Evolutionary conservation across 108 stramenopile species (phyloP).

Genomic region (Conticribra guillardii): DNA sequence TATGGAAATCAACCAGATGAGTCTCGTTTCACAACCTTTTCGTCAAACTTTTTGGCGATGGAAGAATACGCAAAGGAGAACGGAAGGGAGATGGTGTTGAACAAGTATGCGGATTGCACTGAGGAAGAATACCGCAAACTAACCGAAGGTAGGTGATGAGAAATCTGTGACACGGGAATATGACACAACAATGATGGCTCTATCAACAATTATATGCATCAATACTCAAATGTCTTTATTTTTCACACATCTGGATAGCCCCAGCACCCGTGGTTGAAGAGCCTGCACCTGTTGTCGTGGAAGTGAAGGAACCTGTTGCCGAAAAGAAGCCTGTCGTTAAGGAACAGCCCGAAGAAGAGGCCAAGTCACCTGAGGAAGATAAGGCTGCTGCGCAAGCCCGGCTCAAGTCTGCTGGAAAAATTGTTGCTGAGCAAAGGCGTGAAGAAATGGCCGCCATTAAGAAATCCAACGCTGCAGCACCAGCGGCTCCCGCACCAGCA

Average conservation of each 20-base stretch:
- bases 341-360: slow-evolving; percentile 17
- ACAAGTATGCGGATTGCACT: slow-evolving; percentile 69
- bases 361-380: slow-evolving; percentile 15
- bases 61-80: slow-evolving; percentile 80
- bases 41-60: slow-evolving; percentile 83
- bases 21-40: slow-evolving; percentile 73
- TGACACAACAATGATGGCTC: neutral
- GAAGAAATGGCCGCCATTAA: too few species aligned
- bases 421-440: too few species aligned
- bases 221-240: slow-evolving; percentile 1
- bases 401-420: too few species aligned
- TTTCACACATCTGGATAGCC: too few species aligned
- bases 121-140: slow-evolving; percentile 64
- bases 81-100: slow-evolving; percentile 71
- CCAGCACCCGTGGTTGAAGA: too few species aligned
- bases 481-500: too few species aligned
- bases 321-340: slow-evolving; percentile 8
- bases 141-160: slow-evolving; percentile 34
- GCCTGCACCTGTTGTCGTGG: slow-evolving; percentile 45
- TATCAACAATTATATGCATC: slow-evolving; percentile 6
- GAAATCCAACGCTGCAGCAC: too few species aligned
- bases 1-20: slow-evolving; percentile 75
- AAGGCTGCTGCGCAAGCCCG: slow-evolving; percentile 1
- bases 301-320: slow-evolving; percentile 23
- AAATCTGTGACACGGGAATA: neutral